Percentiles rank a stretch among this genome's conserved stretches.
Conservation (phyloP, 1,284 basidiomycete species). For the Thecaphora frezii region DNA sequence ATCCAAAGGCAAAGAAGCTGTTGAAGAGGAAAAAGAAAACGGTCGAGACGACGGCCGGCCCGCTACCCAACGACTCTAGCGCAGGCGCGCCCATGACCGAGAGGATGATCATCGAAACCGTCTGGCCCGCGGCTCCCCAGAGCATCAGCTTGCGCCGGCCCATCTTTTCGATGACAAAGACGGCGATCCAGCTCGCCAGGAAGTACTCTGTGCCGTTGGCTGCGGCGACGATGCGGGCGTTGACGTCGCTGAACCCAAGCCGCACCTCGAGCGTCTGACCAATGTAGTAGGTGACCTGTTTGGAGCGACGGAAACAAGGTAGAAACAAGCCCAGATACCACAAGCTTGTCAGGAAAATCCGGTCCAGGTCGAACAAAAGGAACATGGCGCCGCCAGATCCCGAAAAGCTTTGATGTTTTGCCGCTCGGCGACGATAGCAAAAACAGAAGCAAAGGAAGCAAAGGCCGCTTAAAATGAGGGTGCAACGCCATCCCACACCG, state of each 20-base stretch:
- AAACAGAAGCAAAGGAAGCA: no score
- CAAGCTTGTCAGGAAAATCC: no score
- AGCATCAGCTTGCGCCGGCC: slow-evolving; percentile 56
- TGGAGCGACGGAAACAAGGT: neutral
- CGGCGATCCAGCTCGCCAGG: slow-evolving; percentile 52
- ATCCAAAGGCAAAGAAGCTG: slow-evolving; percentile 55
- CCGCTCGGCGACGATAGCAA: no score
- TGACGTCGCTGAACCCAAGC: slow-evolving; percentile 42
- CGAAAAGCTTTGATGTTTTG: no score
- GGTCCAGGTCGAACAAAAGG: no score
- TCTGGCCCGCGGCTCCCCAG: slow-evolving; percentile 44
- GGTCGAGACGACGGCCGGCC: slow-evolving; percentile 37
- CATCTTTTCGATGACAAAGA: slow-evolving; percentile 49
- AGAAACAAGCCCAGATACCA: no score
- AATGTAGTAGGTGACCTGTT: slow-evolving; percentile 52
- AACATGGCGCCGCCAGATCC: no score
- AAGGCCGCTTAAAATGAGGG: no score
- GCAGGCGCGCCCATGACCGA: slow-evolving; percentile 19
- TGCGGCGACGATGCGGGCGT: slow-evolving; percentile 52
- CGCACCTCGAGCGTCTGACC: slow-evolving; percentile 52
- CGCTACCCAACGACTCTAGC: slow-evolving; percentile 15
- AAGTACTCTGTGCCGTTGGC: slow-evolving; percentile 58
- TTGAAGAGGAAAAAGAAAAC: slow-evolving; percentile 56
- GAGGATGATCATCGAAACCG: slow-evolving; percentile 49
- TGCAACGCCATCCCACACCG: no score